Conservation (phyloP, 148 eudicot genomes). For the Fagopyrum tataricum region DNA sequence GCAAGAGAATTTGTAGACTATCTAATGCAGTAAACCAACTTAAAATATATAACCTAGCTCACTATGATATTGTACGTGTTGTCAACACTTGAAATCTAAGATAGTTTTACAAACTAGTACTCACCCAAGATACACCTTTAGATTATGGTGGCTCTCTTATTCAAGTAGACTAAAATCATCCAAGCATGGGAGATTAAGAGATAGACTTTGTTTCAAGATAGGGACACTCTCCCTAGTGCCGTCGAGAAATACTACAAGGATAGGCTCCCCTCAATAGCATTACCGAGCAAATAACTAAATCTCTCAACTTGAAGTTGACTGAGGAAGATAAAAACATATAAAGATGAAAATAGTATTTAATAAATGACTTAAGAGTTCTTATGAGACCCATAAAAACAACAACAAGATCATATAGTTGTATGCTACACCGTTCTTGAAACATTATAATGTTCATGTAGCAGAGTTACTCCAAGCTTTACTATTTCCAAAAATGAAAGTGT, state of each 20-base stretch:
- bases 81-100: not conserved
- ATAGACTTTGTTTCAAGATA: constrained; percentile 80
- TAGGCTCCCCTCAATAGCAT: constrained; percentile 99
- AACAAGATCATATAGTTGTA: not conserved
- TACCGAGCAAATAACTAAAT: constrained; percentile 99
- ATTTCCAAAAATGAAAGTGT: not conserved
- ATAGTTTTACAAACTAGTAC: not conserved
- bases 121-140: constrained; percentile 87
- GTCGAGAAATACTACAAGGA: constrained; percentile 70
- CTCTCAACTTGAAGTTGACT: constrained; percentile 91
- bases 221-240: constrained; percentile 60
- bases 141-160: constrained; percentile 96
- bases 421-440: not conserved
- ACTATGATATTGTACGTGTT: not conserved
- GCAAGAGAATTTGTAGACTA: not conserved
- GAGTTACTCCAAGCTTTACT: not conserved
- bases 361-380: not conserved
- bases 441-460: not conserved
- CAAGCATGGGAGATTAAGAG: constrained; percentile 88
- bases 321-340: constrained; percentile 10
- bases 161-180: constrained; percentile 97
- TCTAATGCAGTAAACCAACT: not conserved
- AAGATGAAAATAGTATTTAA: not conserved
- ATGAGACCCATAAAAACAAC: not conserved
- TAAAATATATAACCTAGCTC: not conserved